Percentiles rank a stretch among this genome's conserved stretches.
Conservation (phyloP, 768 basidiomycete genomes). For the Phylloporus sp. region DNA sequence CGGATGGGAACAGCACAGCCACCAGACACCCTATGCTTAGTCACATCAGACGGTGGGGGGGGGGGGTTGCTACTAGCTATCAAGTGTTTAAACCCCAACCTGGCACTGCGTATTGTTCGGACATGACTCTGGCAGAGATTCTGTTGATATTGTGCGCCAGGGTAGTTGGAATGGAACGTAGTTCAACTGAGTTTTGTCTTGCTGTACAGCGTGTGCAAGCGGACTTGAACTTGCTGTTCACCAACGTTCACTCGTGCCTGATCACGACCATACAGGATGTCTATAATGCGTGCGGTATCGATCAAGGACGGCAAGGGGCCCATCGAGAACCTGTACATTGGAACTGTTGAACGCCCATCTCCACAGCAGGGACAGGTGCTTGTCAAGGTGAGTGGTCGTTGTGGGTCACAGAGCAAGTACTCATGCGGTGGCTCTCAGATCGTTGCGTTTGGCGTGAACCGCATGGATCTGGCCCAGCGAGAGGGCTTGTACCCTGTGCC, state of each 20-base stretch:
- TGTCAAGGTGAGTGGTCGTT: slow-evolving; percentile 57
- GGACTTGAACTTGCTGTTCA: no score
- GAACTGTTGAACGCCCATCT: slow-evolving; percentile 62
- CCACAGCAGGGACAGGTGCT: slow-evolving; percentile 59
- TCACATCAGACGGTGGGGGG: no score
- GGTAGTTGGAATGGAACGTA: background rate
- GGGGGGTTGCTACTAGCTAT: no score
- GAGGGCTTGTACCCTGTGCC: slow-evolving; percentile 76
- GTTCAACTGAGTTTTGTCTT: background rate
- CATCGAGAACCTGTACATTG: slow-evolving; percentile 73
- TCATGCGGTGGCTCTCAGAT: slow-evolving; percentile 42
- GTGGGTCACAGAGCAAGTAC: background rate
- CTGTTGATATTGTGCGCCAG: background rate
- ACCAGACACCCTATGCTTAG: slow-evolving; percentile 17
- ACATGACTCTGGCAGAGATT: background rate
- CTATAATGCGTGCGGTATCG: slow-evolving; percentile 71
- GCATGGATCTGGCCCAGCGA: slow-evolving; percentile 78
- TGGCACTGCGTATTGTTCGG: no score
- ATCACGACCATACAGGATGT: slow-evolving; percentile 4
- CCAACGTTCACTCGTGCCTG: background rate
- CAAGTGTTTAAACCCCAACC: no score
- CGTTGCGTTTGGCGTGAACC: slow-evolving; percentile 83
- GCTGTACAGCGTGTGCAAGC: slow-evolving; percentile 3
- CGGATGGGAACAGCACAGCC: slow-evolving; percentile 2
- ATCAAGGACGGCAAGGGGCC: slow-evolving; percentile 76